These are phyloP conservation scores for Cryphonectria parasitica DNA, from an alignment of 2,329 filamentous ascomycete genomes.

Conservation along the genomic window DNA sequence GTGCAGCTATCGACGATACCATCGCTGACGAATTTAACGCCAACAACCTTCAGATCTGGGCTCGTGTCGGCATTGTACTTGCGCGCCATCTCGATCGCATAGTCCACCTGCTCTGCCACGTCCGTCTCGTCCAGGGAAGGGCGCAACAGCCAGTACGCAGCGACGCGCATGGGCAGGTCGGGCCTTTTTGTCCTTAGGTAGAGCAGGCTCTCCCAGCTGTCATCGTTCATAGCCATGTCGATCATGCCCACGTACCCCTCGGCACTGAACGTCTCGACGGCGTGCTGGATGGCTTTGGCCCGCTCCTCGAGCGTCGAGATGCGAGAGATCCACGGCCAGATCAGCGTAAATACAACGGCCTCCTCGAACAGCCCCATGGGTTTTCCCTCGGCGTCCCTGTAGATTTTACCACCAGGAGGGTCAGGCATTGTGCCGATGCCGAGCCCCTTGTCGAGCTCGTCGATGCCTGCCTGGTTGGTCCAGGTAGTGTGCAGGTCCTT, in stretches of 20 bases:
- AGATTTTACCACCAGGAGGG: slow-evolving; percentile 56
- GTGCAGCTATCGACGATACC: slow-evolving; percentile 69
- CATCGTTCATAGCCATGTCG: slow-evolving; percentile 65
- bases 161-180: slow-evolving; percentile 50
- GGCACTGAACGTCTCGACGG: slow-evolving; percentile 52
- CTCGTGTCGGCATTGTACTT: slow-evolving; percentile 48
- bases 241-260: slow-evolving; percentile 58
- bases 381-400: slow-evolving; percentile 50
- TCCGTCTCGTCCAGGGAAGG: slow-evolving; percentile 48
- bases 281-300: slow-evolving; percentile 48
- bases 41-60: slow-evolving; percentile 57
- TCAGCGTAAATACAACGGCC: slow-evolving; percentile 55
- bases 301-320: slow-evolving; percentile 54
- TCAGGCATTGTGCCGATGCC: slow-evolving; percentile 49
- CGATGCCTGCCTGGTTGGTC: slow-evolving; percentile 56
- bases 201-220: slow-evolving; percentile 55
- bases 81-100: slow-evolving; percentile 51
- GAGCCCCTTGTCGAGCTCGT: slow-evolving; percentile 55
- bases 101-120: slow-evolving; percentile 53
- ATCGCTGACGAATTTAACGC: slow-evolving; percentile 68
- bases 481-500: slow-evolving; percentile 62
- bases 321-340: slow-evolving; percentile 57
- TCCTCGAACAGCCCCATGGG: slow-evolving; percentile 57
- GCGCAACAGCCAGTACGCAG: slow-evolving; percentile 59
- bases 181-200: slow-evolving; percentile 41